These are phyloP conservation scores for Nannochloropsis granulata DNA, from an alignment of 108 stramenopile species.

Conservation along the genomic window DNA sequence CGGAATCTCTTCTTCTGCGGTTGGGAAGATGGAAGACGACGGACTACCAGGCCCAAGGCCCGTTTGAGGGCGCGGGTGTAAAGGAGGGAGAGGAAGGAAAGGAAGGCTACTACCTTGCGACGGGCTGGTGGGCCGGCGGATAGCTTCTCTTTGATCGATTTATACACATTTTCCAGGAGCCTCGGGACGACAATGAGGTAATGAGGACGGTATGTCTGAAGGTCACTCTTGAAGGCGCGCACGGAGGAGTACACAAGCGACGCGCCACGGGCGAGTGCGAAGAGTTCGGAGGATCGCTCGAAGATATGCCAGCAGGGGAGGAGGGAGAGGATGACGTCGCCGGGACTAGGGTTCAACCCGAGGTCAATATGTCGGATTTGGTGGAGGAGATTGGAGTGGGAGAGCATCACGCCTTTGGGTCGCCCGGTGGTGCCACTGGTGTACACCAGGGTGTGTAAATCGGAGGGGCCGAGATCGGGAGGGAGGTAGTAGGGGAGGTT, in stretches of 20 bases:
- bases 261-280: conserved; percentile 14
- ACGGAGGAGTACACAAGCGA: conserved; percentile 58
- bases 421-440: conserved; percentile 47
- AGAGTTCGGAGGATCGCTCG: conserved; percentile 26
- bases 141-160: conserved; percentile 59
- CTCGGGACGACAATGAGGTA: conserved; percentile 81
- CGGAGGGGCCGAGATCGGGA: neutral
- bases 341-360: conserved; percentile 9
- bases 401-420: conserved; percentile 80
- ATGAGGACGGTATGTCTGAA: conserved; percentile 73
- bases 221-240: conserved; percentile 72
- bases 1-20: neutral
- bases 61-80: conserved; percentile 46
- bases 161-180: conserved; percentile 59
- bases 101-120: conserved; percentile 48
- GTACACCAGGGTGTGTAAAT: conserved; percentile 26
- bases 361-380: neutral
- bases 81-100: conserved; percentile 43
- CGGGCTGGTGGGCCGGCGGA: conserved; percentile 29
- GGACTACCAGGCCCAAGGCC: conserved; percentile 55
- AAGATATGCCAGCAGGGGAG: conserved; percentile 34
- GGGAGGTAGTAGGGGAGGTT: neutral
- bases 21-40: conserved; percentile 24
- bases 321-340: conserved; percentile 18
- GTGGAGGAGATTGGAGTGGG: conserved; percentile 49